Evolutionary conservation across 306 rosid genomes (phyloP).

Genomic region (Begonia fuchsioides): DNA sequence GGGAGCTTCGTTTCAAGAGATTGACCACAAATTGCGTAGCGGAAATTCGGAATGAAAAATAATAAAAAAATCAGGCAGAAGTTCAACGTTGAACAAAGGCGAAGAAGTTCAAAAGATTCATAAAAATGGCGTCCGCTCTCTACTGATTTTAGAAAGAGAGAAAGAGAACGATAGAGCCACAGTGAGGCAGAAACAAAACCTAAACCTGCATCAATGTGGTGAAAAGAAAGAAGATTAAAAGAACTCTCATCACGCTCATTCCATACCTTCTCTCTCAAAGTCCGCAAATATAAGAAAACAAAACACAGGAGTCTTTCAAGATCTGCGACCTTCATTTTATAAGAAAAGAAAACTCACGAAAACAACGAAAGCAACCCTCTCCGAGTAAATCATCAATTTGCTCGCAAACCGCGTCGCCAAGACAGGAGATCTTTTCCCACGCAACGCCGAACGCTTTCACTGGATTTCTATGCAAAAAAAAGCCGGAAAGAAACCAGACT

Average conservation of each 20-base stretch:
- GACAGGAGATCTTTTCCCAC: not conserved
- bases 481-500: not conserved
- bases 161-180: too few species aligned
- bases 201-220: conserved; percentile 2
- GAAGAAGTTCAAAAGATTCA: not conserved
- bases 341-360: conserved; percentile 4
- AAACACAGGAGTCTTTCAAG: conserved; percentile 2
- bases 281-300: not conserved
- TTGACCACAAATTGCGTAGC: conserved; percentile 12
- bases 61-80: not conserved
- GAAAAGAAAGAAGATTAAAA: conserved; percentile 6
- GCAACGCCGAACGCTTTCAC: not conserved
- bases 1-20: conserved; percentile 7
- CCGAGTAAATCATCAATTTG: conserved; percentile 3
- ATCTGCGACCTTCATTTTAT: too few species aligned
- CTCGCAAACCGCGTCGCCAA: not conserved
- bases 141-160: conserved; percentile 13
- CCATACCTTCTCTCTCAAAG: not conserved
- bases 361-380: not conserved
- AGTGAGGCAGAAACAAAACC: conserved; percentile 29
- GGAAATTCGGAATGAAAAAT: too few species aligned
- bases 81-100: not conserved
- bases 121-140: conserved; percentile 16
- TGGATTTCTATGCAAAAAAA: not conserved
- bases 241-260: conserved; percentile 6